These are phyloP conservation scores for Saksenaea oblongispora DNA, from an alignment of 371 early-diverging fungal species.

Conservation along the genomic window DNA sequence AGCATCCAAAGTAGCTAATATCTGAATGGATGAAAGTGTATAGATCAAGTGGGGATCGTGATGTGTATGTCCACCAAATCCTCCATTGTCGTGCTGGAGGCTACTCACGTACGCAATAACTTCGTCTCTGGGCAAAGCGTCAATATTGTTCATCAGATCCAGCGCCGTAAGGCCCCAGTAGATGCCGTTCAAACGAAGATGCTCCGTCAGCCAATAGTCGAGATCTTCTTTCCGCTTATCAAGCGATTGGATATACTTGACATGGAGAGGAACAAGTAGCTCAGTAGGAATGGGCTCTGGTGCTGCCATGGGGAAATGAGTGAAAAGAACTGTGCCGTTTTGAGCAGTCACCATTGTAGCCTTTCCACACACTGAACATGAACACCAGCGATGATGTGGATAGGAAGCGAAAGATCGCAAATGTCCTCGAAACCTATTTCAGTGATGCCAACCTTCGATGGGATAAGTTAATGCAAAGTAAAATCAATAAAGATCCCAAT, in stretches of 20 bases:
- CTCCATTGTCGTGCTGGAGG: conserved; percentile 84
- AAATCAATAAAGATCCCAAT: conserved; percentile 24
- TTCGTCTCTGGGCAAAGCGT: conserved; percentile 70
- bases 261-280: conserved; percentile 59
- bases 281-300: conserved; percentile 2
- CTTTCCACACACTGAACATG: background rate
- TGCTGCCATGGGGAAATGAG: background rate
- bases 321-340: background rate
- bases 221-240: conserved; percentile 82
- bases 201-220: conserved; percentile 93
- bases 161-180: conserved; percentile 95
- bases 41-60: conserved; percentile 94
- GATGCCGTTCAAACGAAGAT: conserved; percentile 88
- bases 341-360: background rate
- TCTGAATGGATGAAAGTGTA: conserved; percentile 95
- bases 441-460: conserved; percentile 45
- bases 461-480: conserved; percentile 37
- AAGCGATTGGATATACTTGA: conserved; percentile 77
- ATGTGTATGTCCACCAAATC: conserved; percentile 87
- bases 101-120: conserved; percentile 78
- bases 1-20: conserved; percentile 83
- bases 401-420: conserved; percentile 24
- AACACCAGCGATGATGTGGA: background rate
- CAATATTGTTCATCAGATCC: conserved; percentile 68
- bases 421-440: conserved; percentile 40